Base-by-base conservation (phyloP, 495 filamentous ascomycete species). In the Barbatosphaeria neglecta region DNA sequence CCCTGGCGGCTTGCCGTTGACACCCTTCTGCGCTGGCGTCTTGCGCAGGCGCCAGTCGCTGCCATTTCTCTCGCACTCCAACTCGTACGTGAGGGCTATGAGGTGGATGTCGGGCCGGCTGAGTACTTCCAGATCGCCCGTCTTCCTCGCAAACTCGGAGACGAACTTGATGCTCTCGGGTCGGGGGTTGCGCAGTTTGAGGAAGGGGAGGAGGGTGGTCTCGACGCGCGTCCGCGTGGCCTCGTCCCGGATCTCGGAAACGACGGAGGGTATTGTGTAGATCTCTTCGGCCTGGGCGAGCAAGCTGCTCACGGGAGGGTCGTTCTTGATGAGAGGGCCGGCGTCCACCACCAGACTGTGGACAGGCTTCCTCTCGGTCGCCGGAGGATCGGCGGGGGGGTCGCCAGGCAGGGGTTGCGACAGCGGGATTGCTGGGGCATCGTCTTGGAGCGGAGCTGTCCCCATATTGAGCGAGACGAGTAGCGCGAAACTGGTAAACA, bases 321-420 rank as follows among this genome's bases (percentile, higher is more conserved):
- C 81, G 67, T 94, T 93, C 57, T 84, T 87, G 47, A 99, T 81
- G 49, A 99, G 83, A 1, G 90, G 88, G 41, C 89, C 89, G 22
- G 92, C 78, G 63, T 99, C 92, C 48, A 99, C 69, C 46, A 97
- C 75, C 33, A 99, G 76, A 11, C 85, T 84, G 69, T 93, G 78
- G 41, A 95, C 73, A 4, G 82, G 72, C 59, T 92, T 92, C 27
- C 49, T 46, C 1, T 55, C 28, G 2, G 47, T 37, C 24, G 38
- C 38, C 16, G 38, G 38, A 10, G 17, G 3, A 6, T 40, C 17
- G 22, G 38, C 38, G 18, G 17, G 38, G 38, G 17, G 16, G 18
- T 8, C 8, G 38, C 17, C 8, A n/a, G 1, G 10, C 18, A 10
- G 38, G 38, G 17, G 37, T 17, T 16, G 37, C 17, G 37, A 7